phyloP scores from a whole-genome alignment of 129 eudicot genomes.

The Flaveria sonorensis region DNA sequence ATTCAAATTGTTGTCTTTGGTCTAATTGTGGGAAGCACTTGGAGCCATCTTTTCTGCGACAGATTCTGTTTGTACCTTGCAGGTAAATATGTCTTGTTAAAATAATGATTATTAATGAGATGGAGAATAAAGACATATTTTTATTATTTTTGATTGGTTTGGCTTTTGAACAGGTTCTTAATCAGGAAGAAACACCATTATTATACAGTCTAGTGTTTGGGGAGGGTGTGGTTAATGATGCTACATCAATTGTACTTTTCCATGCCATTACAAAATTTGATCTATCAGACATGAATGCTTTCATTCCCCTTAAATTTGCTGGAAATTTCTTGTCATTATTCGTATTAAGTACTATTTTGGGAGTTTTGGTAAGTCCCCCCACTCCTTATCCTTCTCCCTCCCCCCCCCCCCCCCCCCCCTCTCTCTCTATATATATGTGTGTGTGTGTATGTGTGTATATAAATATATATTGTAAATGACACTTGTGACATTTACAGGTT shows the following conservation, averaged over 20 bases:
- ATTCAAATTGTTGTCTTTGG: constrained; percentile 23
- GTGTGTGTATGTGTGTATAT: neutral
- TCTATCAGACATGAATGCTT: constrained; percentile 50
- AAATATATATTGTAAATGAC: neutral
- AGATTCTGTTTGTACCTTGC: constrained; percentile 93
- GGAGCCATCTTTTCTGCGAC: constrained; percentile 99
- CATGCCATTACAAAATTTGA: constrained; percentile 72
- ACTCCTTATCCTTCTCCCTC: neutral
- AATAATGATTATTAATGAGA: constrained; percentile 2
- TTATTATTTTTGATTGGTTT: neutral
- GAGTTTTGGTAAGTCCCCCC: constrained; percentile 58
- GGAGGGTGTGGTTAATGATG: constrained; percentile 95
- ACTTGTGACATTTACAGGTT: constrained; percentile 45
- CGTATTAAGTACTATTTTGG: constrained; percentile 73
- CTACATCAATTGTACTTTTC: constrained; percentile 84
- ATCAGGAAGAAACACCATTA: constrained; percentile 80
- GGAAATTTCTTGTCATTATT: constrained; percentile 59
- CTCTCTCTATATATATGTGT: neutral
- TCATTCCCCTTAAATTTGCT: constrained; percentile 43
- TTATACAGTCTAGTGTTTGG: constrained; percentile 86
- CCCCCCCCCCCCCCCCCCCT: no score
- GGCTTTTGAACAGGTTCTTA: constrained; percentile 62
- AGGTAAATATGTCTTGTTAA: constrained; percentile 47
- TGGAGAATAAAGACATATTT: neutral
- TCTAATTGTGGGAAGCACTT: constrained; percentile 58